Percentiles rank a stretch among this genome's conserved stretches.
phyloP scores from a whole-genome alignment of 306 rosid species.

The Alnus rubra region DNA sequence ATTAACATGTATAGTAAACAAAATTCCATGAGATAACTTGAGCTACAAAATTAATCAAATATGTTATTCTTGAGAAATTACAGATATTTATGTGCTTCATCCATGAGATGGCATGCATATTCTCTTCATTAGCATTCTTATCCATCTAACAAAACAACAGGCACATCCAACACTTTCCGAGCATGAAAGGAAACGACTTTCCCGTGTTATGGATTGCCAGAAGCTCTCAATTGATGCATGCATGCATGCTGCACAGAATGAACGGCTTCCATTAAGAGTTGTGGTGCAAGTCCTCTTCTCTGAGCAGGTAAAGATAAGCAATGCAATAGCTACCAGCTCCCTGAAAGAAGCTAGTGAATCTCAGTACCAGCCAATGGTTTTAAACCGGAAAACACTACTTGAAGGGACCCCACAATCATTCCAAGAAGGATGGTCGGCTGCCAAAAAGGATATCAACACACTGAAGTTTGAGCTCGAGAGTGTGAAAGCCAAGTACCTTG shows the following conservation, averaged over 20 bases:
- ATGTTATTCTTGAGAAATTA: no score
- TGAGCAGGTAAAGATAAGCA: conserved; percentile 90
- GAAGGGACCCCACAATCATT: conserved; percentile 96
- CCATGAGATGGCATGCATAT: not conserved
- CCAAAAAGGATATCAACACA: conserved; percentile 92
- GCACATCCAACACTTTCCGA: conserved; percentile 94
- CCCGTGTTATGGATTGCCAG: conserved; percentile 98
- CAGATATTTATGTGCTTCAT: not conserved
- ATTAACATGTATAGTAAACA: not conserved
- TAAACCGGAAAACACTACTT: conserved; percentile 74
- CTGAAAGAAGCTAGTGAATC: conserved; percentile 68
- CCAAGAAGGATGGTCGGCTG: conserved; percentile 96
- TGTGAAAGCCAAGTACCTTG: conserved; percentile 77
- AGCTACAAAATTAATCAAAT: no score
- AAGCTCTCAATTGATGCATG: conserved; percentile 97
- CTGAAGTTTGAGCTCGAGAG: conserved; percentile 90
- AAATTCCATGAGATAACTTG: not conserved
- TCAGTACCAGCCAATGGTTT: conserved; percentile 60
- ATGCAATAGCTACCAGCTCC: conserved; percentile 62
- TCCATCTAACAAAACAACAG: conserved; percentile 43
- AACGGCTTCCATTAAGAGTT: conserved; percentile 90
- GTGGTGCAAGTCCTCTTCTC: conserved; percentile 97
- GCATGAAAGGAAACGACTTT: conserved; percentile 92
- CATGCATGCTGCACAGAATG: conserved; percentile 97
- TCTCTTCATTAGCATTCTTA: conserved; percentile 9